Evolutionary conservation across 2,329 filamentous ascomycete genomes (phyloP), one percentile per base, ranked within the genome.

Genomic region (Xylaria sp.): DNA sequence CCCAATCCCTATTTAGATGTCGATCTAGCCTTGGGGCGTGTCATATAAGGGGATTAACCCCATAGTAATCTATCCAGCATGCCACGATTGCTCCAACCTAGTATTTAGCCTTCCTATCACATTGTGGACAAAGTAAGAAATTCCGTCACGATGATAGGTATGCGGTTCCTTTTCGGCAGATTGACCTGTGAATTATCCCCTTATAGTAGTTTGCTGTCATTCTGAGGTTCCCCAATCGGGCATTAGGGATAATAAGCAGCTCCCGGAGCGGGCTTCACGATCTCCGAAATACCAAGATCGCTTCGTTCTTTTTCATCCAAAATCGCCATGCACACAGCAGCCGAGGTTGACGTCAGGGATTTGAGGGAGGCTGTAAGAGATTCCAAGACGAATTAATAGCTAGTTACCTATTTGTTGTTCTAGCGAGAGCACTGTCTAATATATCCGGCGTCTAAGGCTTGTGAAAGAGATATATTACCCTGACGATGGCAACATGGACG

Each of bases 21-120:
- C 57, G 62, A 68, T 70, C 65, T 36, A 48, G 48, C 13, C 56
- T 68, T 43, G 55, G 28, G 25, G 18, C 41, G 58, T 39, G 39
- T 41, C 48, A 56, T 59, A 33, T 28, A 58, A 36, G 25, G 48
- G 12, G 13, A 46, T 43, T 60, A 62, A 56, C 69, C 61, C 67
- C 64, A 67, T 48, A 60, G 61, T 52, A 73, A 72, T 76, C 54
- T 72, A 74, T 68, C 59, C 64, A 54, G 39, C 51, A 64, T 62
- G 28, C 63, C 51, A 55, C 28, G 51, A 68, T 62, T 68, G 59
- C 66, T 60, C 68, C 67, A 71, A 70, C 52, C 28, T 43, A 60
- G 51, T 28, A 73, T 70, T 73, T 72, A 72, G 20, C 70, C 72
- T 66, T n/a, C 74, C 75, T 76, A 76, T 76, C 70, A 75, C 18